Percentiles rank a stretch among this genome's conserved stretches.
These are phyloP conservation scores for Penstemon barbatus DNA, from an alignment of 257 asterid genomes.

Conservation along the genomic window DNA sequence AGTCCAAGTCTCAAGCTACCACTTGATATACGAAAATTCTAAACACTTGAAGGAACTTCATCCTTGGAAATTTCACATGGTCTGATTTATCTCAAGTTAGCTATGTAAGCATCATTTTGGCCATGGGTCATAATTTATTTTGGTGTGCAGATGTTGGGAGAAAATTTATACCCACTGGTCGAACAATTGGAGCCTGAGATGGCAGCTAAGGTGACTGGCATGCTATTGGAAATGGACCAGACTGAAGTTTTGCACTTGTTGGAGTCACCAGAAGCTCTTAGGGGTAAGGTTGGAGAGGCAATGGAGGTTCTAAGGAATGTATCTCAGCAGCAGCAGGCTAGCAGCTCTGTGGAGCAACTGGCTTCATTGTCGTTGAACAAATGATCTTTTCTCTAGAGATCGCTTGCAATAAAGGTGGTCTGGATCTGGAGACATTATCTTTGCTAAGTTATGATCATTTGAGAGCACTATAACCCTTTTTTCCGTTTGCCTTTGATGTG, in stretches of 20 bases:
- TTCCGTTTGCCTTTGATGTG: too few species aligned
- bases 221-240: slow-evolving; percentile 78
- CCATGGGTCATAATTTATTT: background rate
- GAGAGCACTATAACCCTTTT: too few species aligned
- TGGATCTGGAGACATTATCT: too few species aligned
- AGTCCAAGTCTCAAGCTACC: too few species aligned
- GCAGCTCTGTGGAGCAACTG: slow-evolving; percentile 42
- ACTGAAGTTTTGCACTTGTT: slow-evolving; percentile 65
- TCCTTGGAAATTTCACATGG: too few species aligned
- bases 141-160: slow-evolving; percentile 67
- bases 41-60: too few species aligned
- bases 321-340: slow-evolving; percentile 43
- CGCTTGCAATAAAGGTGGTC: too few species aligned
- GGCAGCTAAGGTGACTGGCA: slow-evolving; percentile 70
- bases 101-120: too few species aligned
- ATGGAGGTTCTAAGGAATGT: slow-evolving; percentile 56
- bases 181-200: slow-evolving; percentile 60
- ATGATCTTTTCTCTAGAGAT: background rate
- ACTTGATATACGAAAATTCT: too few species aligned
- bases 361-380: slow-evolving; percentile 45
- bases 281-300: slow-evolving; percentile 65
- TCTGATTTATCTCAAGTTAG: too few species aligned
- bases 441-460: too few species aligned
- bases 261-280: slow-evolving; percentile 69
- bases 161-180: slow-evolving; percentile 58